These are phyloP conservation scores for Actinidia polygama DNA, from an alignment of 179 eudicot species.

Conservation along the genomic window DNA sequence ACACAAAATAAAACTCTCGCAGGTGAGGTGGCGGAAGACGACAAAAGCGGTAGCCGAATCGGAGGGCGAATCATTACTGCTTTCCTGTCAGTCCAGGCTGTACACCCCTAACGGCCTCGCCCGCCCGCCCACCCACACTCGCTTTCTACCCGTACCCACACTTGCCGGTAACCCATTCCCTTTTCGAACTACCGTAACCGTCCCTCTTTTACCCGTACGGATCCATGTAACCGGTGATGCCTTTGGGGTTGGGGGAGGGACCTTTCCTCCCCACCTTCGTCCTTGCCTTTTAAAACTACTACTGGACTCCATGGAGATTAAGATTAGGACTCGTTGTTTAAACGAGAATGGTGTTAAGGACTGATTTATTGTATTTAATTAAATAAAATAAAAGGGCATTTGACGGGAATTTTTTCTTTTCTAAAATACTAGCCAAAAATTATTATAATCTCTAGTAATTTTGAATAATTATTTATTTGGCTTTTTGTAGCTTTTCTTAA, in stretches of 20 bases:
- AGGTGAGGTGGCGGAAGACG: slow-evolving; percentile 43
- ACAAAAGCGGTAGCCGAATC: slow-evolving; percentile 49
- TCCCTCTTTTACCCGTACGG: slow-evolving; percentile 37
- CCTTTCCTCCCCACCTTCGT: slow-evolving; percentile 26
- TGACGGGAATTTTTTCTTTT: no score
- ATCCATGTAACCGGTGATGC: slow-evolving; percentile 21
- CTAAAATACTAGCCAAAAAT: no score
- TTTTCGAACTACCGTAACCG: slow-evolving; percentile 15
- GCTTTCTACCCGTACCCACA: slow-evolving; percentile 12
- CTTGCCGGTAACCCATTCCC: slow-evolving; percentile 18
- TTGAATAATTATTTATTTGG: no score
- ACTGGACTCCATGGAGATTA: not conserved
- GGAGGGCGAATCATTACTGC: slow-evolving; percentile 55
- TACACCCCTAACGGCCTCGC: not conserved
- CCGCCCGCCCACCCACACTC: not conserved
- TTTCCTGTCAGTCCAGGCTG: slow-evolving; percentile 52
- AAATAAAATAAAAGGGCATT: no score
- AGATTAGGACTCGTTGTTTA: not conserved
- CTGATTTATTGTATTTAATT: no score
- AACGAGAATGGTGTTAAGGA: no score
- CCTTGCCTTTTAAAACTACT: slow-evolving; percentile 4
- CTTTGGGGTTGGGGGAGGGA: not conserved
- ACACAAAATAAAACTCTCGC: slow-evolving; percentile 22
- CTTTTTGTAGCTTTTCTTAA: no score
- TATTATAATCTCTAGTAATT: no score